Evolutionary conservation across 768 basidiomycete genomes (phyloP), one percentile per base, ranked within the genome.

Genomic region (Calocera cornea): DNA sequence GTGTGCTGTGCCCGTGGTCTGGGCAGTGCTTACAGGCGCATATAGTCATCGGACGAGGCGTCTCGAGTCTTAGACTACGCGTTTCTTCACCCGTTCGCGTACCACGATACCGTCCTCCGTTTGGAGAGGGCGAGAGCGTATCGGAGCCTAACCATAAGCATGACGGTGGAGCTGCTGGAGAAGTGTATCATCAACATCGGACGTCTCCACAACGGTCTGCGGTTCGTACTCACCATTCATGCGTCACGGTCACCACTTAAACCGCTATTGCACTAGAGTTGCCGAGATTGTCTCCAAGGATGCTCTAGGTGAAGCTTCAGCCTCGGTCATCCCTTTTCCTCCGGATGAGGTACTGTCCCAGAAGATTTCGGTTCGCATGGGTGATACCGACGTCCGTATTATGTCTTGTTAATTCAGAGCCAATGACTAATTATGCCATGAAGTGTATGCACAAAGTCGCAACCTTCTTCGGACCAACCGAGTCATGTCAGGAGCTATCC

Each of bases 381-480:
- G 8, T 7, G 44, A 47, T 19, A 19, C 16, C 7, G 24, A 47
- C 24, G 44, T 47, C 8, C 19, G 44, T 47, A 7, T 24, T 17
- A 7, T 19, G 7, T 24, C 19, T 24, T 17, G 24, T 19, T 7
- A 19, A n/a, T n/a, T 19, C 44, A 47, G 5, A 19, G 7, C 5
- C 19, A 5, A 47, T 24, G 44, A 7, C 44, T 47, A 19, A 47
- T 24, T 3, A 3, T 24, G 34, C 31, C 17, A 10, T 33, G 16
- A 41, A 73, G 72, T 65, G 67, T 34, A 54, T 73, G 27, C 63
- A 77, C 16, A 78, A 75, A 29, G 77, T 92, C 38, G 80, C 81
- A 12, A 75, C 78, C 16, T 81, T 83, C 41, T 92, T 91, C 72
- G 90, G 90, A 34, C 74, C 78, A 2, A 71, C 92, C 29, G 89